Conservation (phyloP, 768 basidiomycete genomes). For the Hygrophoropsis aurantiaca region DNA sequence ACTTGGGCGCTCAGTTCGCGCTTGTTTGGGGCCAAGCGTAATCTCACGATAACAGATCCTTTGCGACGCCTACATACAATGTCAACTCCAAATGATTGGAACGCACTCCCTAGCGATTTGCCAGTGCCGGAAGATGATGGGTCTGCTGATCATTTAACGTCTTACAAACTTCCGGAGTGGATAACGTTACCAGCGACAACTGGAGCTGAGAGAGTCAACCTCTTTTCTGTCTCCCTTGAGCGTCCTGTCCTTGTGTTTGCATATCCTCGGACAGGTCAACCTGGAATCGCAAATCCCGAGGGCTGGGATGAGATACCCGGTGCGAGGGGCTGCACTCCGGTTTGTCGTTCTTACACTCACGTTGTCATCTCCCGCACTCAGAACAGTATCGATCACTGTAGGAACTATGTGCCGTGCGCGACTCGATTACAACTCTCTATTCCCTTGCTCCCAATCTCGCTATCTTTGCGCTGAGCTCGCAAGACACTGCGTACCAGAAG, state of each 20-base stretch:
- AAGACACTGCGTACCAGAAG: slow-evolving; percentile 14
- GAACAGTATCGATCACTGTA: slow-evolving; percentile 4
- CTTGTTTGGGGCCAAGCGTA: too few species aligned
- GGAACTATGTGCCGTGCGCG: slow-evolving; percentile 19
- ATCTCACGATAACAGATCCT: too few species aligned
- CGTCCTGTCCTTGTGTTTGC: slow-evolving; percentile 20
- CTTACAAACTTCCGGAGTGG: slow-evolving; percentile 3
- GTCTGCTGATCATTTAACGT: slow-evolving; percentile 10
- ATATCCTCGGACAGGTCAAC: slow-evolving; percentile 20
- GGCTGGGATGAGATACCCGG: slow-evolving; percentile 24
- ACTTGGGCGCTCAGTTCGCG: too few species aligned
- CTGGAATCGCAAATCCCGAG: slow-evolving; percentile 8
- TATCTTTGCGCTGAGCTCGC: slow-evolving; percentile 22
- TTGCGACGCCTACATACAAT: too few species aligned
- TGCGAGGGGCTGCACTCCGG: slow-evolving; percentile 24
- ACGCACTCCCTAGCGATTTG: slow-evolving; percentile 11
- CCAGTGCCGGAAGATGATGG: slow-evolving; percentile 14
- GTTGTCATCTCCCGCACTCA: too few species aligned
- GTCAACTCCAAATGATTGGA: slow-evolving; percentile 10
- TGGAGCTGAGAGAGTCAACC: slow-evolving; percentile 6
- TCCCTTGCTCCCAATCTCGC: slow-evolving; percentile 1
- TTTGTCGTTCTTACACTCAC: too few species aligned
- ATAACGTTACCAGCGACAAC: slow-evolving; percentile 9
- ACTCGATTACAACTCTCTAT: slow-evolving; percentile 7
- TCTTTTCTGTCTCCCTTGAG: slow-evolving; percentile 13